These are phyloP conservation scores for Aspergillus melleus DNA, from an alignment of 2,329 filamentous ascomycete species.

Conservation along the genomic window DNA sequence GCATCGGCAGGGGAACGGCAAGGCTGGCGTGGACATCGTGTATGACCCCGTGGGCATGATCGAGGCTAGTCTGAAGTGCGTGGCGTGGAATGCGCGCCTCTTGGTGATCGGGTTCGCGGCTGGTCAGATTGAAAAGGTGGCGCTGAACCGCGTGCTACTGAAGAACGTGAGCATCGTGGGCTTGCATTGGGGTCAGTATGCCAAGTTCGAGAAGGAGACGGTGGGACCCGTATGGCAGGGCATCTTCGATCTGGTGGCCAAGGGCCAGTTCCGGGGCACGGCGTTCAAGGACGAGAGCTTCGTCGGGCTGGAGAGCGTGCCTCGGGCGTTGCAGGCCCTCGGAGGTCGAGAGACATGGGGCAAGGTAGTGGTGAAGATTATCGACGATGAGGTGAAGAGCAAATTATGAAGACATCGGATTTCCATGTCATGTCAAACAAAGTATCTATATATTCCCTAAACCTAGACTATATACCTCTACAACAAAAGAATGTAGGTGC, in stretches of 20 bases:
- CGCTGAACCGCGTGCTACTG: slow-evolving; percentile 85
- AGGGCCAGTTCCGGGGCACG: slow-evolving; percentile 78
- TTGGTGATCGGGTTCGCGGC: slow-evolving; percentile 88
- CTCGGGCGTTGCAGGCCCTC: slow-evolving; percentile 72
- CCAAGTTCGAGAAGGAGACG: slow-evolving; percentile 68
- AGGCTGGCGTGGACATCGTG: slow-evolving; percentile 79
- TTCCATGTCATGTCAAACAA: slow-evolving; percentile 1
- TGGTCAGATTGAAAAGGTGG: slow-evolving; percentile 84
- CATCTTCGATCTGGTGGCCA: slow-evolving; percentile 72
- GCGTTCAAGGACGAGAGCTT: slow-evolving; percentile 81
- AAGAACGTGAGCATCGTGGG: slow-evolving; percentile 93
- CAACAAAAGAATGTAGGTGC: slow-evolving; percentile 36
- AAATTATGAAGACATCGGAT: slow-evolving; percentile 28
- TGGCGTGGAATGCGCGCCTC: slow-evolving; percentile 87
- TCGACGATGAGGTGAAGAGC: slow-evolving; percentile 64
- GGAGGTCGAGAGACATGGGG: slow-evolving; percentile 87
- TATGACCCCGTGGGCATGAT: slow-evolving; percentile 93
- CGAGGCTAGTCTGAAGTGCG: slow-evolving; percentile 84
- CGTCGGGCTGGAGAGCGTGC: slow-evolving; percentile 76
- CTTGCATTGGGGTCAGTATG: slow-evolving; percentile 88
- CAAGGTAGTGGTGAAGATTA: slow-evolving; percentile 88
- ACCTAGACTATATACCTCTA: neutral
- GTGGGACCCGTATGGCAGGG: slow-evolving; percentile 77
- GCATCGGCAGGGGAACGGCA: slow-evolving; percentile 63
- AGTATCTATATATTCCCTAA: neutral